Percentiles rank a stretch among this genome's conserved stretches.
Conservation (phyloP, 2,329 filamentous ascomycete genomes). For the Zymoseptoria pseudotritici region DNA sequence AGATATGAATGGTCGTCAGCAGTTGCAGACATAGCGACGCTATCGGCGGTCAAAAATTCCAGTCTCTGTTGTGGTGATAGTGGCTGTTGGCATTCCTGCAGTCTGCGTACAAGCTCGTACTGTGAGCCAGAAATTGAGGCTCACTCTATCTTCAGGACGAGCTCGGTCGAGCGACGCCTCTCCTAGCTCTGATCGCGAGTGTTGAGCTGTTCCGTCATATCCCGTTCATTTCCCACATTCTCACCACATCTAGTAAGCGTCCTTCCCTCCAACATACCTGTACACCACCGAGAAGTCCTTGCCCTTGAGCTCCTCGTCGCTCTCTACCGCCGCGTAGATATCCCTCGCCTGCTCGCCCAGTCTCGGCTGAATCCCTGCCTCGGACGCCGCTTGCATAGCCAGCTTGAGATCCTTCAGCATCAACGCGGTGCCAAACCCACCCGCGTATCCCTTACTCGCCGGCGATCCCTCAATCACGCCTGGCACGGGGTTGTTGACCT, state of each 20-base stretch:
- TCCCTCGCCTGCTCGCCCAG: conserved; percentile 40
- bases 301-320: conserved; percentile 38
- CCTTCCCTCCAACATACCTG: conserved; percentile 42
- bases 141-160: no score
- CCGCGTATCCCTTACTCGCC: conserved; percentile 61
- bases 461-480: conserved; percentile 73
- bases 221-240: neutral
- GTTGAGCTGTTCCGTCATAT: no score
- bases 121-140: no score
- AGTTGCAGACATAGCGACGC: no score
- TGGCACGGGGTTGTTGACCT: conserved; percentile 89
- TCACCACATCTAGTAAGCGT: conserved; percentile 21
- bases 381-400: conserved; percentile 40
- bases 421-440: conserved; percentile 44
- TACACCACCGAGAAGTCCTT: conserved; percentile 47
- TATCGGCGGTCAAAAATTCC: no score
- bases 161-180: no score
- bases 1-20: no score
- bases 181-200: no score
- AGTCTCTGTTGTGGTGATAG: no score
- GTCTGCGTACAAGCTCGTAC: no score
- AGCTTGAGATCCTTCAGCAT: conserved; percentile 45
- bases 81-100: no score
- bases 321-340: conserved; percentile 40
- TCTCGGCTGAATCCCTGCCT: conserved; percentile 38